phyloP scores from a whole-genome alignment of 257 asterid genomes.

The Solanum megistacrolobum region DNA sequence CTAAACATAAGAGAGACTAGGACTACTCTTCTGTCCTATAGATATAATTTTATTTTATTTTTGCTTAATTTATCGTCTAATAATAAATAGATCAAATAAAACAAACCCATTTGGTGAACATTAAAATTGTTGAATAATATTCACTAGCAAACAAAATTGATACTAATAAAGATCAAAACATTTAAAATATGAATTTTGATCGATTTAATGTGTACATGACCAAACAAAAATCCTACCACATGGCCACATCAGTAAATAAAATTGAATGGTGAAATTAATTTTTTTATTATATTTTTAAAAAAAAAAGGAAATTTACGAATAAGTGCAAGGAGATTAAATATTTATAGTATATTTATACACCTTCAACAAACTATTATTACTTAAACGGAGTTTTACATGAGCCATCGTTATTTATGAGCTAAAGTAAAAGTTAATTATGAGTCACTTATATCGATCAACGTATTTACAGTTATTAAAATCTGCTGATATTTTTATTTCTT shows the following conservation, averaged over 20 bases:
- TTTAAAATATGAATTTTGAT: neutral
- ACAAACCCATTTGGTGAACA: neutral
- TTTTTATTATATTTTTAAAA: neutral
- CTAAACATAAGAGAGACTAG: neutral
- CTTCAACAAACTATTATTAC: neutral
- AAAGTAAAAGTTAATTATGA: too few species aligned
- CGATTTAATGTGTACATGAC: neutral
- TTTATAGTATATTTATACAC: neutral
- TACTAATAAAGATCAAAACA: neutral
- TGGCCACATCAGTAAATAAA: neutral
- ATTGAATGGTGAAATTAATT: neutral
- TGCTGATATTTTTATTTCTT: too few species aligned
- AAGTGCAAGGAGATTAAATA: neutral
- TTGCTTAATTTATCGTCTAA: neutral
- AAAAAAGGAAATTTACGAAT: too few species aligned
- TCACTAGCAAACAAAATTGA: neutral
- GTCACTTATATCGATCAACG: too few species aligned
- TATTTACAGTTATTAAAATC: too few species aligned
- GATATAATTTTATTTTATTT: neutral
- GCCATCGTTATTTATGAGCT: too few species aligned
- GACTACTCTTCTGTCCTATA: neutral
- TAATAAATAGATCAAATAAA: neutral
- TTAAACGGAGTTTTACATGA: neutral
- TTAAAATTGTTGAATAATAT: neutral
- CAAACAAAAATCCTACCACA: neutral